Evolutionary conservation across 345 rosid species (phyloP), one percentile per base, ranked within the genome.

Genomic region (Chamaenerion angustifolium): DNA sequence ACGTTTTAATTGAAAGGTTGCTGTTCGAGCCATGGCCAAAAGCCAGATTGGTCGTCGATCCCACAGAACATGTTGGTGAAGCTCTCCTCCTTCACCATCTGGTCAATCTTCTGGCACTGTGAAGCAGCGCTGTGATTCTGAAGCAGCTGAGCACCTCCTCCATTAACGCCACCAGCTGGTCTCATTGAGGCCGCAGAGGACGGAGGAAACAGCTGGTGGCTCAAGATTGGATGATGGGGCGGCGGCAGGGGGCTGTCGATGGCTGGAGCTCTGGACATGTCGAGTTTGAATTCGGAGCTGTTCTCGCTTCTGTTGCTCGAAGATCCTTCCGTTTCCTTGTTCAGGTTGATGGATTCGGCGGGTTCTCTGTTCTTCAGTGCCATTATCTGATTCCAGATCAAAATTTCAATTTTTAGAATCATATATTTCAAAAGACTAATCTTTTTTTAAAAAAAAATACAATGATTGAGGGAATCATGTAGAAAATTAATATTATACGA

Each of bases 11-110:
- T 76, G 75, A 79, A 90, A 54, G 78, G 81, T 45, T 77, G 86
- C 17, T 81, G 89, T 56, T 90, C 98, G 64, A 90, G 73, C 98
- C 98, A 90, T 45, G 98, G 98, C 98, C 98, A 90, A 65, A 83
- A 71, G 21, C 85, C 92, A 43, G 95, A 58, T 14, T 87, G 98
- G 55, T 92, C 98, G 15, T 92, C 98, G 4, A 92, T 84, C 57
- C 68, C 65, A 61, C 94, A 80, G 69, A 92, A 84, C 96, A 92
- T 84, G 76, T 72, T 88, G 71, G 76, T 81, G 16, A 92, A 74
- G 64, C 68, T 76, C 63, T 92, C 98, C 67, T 92, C 95, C 64
- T 92, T 92, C 16, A 81, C 93, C 64, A 80, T 73, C 17, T 55
- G 54, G 35, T 58, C 70, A 6, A 71, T 58, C 55, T 71, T 71